Evolutionary conservation across 2,329 filamentous ascomycete species (phyloP).

Genomic region (Onygenales sp.): DNA sequence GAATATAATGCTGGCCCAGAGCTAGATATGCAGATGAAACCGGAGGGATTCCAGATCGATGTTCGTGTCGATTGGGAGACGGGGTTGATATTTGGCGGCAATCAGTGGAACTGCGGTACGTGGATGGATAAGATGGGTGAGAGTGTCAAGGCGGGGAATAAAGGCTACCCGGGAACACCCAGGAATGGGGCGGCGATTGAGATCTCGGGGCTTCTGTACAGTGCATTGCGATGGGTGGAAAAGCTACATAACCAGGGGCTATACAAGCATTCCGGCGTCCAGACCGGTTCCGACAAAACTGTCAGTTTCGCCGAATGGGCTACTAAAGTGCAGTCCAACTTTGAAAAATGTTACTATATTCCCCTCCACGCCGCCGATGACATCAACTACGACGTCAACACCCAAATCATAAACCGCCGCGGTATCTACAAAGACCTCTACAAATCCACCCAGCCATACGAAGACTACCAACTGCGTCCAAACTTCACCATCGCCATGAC

Average conservation of each 20-base stretch:
- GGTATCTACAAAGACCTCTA: conserved; percentile 99
- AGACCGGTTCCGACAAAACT: conserved; percentile 48
- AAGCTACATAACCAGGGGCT: conserved; percentile 56
- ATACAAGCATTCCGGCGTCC: conserved; percentile 66
- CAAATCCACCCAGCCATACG: conserved; percentile 85
- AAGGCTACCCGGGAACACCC: conserved; percentile 91
- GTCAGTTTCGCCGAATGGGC: conserved; percentile 76
- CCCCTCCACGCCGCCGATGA: conserved; percentile 63
- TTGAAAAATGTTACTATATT: conserved; percentile 87
- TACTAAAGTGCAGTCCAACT: conserved; percentile 66
- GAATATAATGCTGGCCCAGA: conserved; percentile 87
- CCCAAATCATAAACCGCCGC: conserved; percentile 70
- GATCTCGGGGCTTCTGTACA: conserved; percentile 89
- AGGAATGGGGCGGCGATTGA: conserved; percentile 92
- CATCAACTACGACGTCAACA: conserved; percentile 67
- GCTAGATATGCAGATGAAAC: conserved; percentile 87
- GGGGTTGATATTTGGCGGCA: conserved; percentile 88
- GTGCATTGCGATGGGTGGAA: conserved; percentile 71
- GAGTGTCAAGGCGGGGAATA: conserved; percentile 78
- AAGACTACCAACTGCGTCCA: conserved; percentile 90
- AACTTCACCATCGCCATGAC: conserved; percentile 97
- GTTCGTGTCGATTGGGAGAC: conserved; percentile 85
- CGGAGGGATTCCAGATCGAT: conserved; percentile 84
- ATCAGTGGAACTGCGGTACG: conserved; percentile 88
- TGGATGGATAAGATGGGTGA: conserved; percentile 99